Evolutionary conservation across 305 asterid species (phyloP).

Genomic region (Euphrasia arctica): DNA sequence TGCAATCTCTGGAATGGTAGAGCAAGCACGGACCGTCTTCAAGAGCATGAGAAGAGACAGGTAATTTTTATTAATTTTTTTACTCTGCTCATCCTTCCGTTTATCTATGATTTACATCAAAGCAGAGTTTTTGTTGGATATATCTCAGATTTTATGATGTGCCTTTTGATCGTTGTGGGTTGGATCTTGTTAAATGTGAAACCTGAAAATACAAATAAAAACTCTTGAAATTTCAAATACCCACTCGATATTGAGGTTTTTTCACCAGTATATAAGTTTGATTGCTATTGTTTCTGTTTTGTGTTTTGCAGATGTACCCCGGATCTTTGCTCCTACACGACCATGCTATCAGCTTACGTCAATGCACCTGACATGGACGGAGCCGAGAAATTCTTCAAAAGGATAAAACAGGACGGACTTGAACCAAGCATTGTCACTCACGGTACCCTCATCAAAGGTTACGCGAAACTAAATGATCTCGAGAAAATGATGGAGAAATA

Average conservation of each 20-base stretch:
- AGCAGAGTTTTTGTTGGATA: background rate
- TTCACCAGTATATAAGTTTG: background rate
- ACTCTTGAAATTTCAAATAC: background rate
- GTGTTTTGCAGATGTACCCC: conserved; percentile 62
- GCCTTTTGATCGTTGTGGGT: background rate
- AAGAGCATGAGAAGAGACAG: conserved; percentile 99
- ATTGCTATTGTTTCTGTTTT: background rate
- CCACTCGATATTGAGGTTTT: background rate
- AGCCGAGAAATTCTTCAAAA: conserved; percentile 75
- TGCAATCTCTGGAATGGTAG: conserved; percentile 97
- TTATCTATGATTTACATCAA: conserved; percentile 5
- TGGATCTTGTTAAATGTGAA: background rate
- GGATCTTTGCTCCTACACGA: conserved; percentile 85
- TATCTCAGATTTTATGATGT: background rate
- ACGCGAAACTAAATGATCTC: conserved; percentile 59
- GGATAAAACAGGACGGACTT: conserved; percentile 77
- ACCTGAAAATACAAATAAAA: background rate
- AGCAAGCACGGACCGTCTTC: conserved; percentile 80
- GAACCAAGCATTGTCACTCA: conserved; percentile 70
- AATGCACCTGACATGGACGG: conserved; percentile 93
- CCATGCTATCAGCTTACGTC: conserved; percentile 82
- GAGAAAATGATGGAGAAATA: conserved; percentile 90
- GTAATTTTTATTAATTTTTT: conserved; percentile 30
- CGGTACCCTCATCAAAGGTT: conserved; percentile 82
- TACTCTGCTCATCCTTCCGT: conserved; percentile 18